phyloP scores from a whole-genome alignment of 306 rosid species.

The Oxytropis ochrocephala region DNA sequence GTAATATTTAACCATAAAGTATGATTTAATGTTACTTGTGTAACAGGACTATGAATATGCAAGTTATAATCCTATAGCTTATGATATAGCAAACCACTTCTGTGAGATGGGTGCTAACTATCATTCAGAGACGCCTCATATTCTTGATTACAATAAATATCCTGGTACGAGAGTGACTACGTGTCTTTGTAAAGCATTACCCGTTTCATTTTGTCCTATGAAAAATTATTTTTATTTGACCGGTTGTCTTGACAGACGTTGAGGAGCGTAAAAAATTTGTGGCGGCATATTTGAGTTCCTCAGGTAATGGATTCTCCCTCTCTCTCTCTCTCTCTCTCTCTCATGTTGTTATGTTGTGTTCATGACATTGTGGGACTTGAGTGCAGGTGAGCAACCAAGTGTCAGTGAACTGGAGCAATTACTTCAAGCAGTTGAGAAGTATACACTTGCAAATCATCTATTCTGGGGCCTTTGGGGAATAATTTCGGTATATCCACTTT shows the following conservation, averaged over 20 bases:
- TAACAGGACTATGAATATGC: conserved; percentile 84
- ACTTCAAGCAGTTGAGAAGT: conserved; percentile 68
- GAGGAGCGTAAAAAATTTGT: conserved; percentile 66
- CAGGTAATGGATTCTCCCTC: conserved; percentile 53
- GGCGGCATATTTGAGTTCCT: conserved; percentile 40
- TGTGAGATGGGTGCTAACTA: conserved; percentile 93
- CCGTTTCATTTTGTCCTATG: neutral
- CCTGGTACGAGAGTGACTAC: conserved; percentile 52
- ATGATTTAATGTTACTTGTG: conserved; percentile 8
- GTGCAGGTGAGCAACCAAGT: conserved; percentile 44
- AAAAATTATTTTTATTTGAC: conserved; percentile 5
- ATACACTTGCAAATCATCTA: conserved; percentile 69
- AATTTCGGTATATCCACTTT: conserved; percentile 60
- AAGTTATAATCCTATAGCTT: conserved; percentile 71
- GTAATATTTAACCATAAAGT: no score
- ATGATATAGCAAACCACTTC: conserved; percentile 90
- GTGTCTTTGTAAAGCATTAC: neutral
- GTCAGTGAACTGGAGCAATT: conserved; percentile 49
- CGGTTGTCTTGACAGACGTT: conserved; percentile 33
- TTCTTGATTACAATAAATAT: conserved; percentile 58
- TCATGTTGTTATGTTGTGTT: conserved; percentile 3
- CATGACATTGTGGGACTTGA: conserved; percentile 21
- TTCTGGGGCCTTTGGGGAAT: conserved; percentile 96
- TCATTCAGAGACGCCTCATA: conserved; percentile 69
- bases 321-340: no score